Evolutionary conservation across 1,284 basidiomycete species (phyloP).

Genomic region (Ceratobasidium sp.): DNA sequence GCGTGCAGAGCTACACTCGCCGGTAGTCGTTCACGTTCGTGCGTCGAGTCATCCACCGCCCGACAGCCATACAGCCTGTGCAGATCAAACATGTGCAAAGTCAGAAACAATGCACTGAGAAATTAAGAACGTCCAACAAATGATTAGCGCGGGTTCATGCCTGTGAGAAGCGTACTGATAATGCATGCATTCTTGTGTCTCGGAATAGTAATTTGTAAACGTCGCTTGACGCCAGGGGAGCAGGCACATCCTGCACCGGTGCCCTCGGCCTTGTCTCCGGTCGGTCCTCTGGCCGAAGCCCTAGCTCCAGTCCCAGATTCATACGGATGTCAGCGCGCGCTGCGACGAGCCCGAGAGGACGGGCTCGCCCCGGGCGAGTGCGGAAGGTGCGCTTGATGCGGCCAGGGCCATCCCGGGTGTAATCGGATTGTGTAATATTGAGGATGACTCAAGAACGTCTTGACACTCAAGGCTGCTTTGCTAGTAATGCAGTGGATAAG

Average conservation of each 20-base stretch:
- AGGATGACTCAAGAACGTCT: no score
- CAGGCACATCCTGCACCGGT: not conserved
- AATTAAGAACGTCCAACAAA: no score
- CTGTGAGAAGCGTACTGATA: not conserved
- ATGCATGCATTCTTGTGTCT: slow-evolving; percentile 6
- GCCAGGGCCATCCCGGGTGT: no score
- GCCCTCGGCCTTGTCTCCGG: no score
- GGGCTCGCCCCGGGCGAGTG: slow-evolving; percentile 21
- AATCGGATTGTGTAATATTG: no score
- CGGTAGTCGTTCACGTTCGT: no score
- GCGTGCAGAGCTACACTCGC: no score
- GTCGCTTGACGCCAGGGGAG: slow-evolving; percentile 11
- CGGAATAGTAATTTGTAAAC: slow-evolving; percentile 26
- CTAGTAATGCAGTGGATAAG: no score
- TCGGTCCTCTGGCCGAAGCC: not conserved
- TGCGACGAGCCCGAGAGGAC: slow-evolving; percentile 3
- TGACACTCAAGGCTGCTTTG: no score
- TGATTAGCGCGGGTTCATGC: not conserved
- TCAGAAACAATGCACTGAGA: not conserved
- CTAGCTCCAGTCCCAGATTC: slow-evolving; percentile 24
- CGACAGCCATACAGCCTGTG: slow-evolving; percentile 8
- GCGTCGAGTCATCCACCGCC: slow-evolving; percentile 38
- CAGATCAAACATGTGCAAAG: slow-evolving; percentile 2
- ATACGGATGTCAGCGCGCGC: slow-evolving; percentile 39
- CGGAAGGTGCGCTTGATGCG: slow-evolving; percentile 8